phyloP scores from a whole-genome alignment of 305 asterid species.

The Fraxinus sp. region DNA sequence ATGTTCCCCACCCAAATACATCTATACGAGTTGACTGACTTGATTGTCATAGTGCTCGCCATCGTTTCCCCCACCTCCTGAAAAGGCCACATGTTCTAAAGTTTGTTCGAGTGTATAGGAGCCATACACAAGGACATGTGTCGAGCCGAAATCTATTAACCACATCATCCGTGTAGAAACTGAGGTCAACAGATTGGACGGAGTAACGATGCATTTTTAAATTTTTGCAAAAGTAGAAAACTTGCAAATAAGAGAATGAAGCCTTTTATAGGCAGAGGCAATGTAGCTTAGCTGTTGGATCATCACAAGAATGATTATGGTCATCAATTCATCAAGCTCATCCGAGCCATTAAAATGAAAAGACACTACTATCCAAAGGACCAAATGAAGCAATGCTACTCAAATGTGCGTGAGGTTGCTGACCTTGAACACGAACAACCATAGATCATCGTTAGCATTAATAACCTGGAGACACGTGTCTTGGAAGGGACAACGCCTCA shows the following conservation, averaged over 20 bases:
- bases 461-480: not conserved
- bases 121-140: too few species aligned
- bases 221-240: not conserved
- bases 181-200: too few species aligned
- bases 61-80: too few species aligned
- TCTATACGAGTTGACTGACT: too few species aligned
- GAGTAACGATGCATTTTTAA: too few species aligned
- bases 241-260: not conserved
- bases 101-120: too few species aligned
- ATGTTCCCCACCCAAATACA: too few species aligned
- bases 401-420: not conserved
- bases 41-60: too few species aligned
- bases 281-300: not conserved
- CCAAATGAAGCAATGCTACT: not conserved
- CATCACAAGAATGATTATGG: not conserved
- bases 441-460: not conserved
- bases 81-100: too few species aligned
- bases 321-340: not conserved
- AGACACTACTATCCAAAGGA: not conserved
- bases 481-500: not conserved
- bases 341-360: too few species aligned
- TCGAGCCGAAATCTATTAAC: too few species aligned
- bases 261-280: not conserved
- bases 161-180: too few species aligned
- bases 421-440: not conserved